Percentiles rank a stretch among this genome's conserved stretches.
Conservation (phyloP, 768 basidiomycete genomes). For the Russula brevipes region DNA sequence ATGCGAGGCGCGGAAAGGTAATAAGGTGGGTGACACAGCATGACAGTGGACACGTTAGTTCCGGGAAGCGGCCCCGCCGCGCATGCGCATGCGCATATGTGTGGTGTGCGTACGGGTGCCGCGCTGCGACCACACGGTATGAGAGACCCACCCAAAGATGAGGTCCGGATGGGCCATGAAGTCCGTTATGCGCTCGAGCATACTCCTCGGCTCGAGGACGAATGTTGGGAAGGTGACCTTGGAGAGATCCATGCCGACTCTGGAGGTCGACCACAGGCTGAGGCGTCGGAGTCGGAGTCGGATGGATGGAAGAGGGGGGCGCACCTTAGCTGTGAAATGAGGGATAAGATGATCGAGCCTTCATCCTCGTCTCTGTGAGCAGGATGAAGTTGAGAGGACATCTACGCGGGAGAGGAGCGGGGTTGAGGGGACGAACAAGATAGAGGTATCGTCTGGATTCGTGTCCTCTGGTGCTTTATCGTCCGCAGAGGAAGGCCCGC, state of each 20-base stretch:
- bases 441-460: constrained; percentile 84
- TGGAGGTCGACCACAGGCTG: constrained; percentile 29
- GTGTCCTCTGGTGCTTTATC: constrained; percentile 76
- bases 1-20: neutral
- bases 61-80: neutral
- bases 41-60: neutral
- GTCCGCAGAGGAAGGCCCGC: constrained; percentile 52
- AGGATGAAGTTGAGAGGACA: constrained; percentile 29
- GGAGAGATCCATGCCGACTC: constrained; percentile 95
- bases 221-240: constrained; percentile 93
- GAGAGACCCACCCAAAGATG: constrained; percentile 73
- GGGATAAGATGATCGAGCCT: constrained; percentile 79
- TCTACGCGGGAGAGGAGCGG: constrained; percentile 14
- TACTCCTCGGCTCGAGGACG: constrained; percentile 93
- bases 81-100: neutral
- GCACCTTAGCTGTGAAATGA: constrained; percentile 87
- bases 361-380: constrained; percentile 79
- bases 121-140: constrained; percentile 1
- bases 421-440: constrained; percentile 56
- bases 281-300: neutral
- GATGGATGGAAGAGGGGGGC: constrained; percentile 23
- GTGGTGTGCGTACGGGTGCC: neutral
- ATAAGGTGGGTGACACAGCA: neutral
- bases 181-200: constrained; percentile 98
- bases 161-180: constrained; percentile 99